phyloP scores from a whole-genome alignment of 116 monocot genomes.

The Iris pallida region DNA sequence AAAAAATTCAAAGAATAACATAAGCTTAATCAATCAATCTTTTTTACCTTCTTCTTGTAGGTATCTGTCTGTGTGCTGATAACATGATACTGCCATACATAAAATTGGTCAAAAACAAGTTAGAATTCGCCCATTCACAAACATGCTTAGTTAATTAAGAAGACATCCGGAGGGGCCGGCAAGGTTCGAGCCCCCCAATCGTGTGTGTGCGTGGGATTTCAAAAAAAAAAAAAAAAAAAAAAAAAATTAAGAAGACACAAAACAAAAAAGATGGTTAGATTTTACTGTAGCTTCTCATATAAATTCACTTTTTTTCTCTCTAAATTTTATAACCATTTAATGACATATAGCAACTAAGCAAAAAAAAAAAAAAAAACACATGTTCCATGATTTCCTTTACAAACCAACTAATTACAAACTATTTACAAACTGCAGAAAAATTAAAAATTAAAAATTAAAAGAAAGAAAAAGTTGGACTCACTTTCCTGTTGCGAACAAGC shows the following conservation, averaged over 20 bases:
- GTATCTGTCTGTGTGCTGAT: slow-evolving; percentile 62
- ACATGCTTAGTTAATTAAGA: neutral
- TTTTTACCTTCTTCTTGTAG: slow-evolving; percentile 59
- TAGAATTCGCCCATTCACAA: neutral
- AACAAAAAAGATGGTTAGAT: neutral
- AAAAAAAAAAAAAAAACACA: too few relatives aligned
- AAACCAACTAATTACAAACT: neutral
- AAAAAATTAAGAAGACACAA: neutral
- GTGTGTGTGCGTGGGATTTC: too few relatives aligned
- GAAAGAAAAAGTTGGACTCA: neutral
- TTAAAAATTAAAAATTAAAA: neutral
- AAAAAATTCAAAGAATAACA: too few relatives aligned
- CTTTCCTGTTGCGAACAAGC: slow-evolving; percentile 49
- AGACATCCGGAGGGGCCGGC: too few relatives aligned
- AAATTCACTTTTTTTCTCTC: too few relatives aligned
- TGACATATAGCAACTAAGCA: too few relatives aligned
- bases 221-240: too few relatives aligned
- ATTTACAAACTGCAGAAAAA: neutral
- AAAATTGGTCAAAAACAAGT: slow-evolving; percentile 4
- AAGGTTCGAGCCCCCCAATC: too few relatives aligned
- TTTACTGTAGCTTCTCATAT: neutral
- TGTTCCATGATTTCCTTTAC: too few relatives aligned
- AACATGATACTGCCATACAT: slow-evolving; percentile 45
- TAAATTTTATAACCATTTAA: too few relatives aligned
- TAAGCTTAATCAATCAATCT: neutral